These are phyloP conservation scores for Schizosaccharomyces octosporus DNA, from an alignment of 805 yeast species.

Conservation along the genomic window DNA sequence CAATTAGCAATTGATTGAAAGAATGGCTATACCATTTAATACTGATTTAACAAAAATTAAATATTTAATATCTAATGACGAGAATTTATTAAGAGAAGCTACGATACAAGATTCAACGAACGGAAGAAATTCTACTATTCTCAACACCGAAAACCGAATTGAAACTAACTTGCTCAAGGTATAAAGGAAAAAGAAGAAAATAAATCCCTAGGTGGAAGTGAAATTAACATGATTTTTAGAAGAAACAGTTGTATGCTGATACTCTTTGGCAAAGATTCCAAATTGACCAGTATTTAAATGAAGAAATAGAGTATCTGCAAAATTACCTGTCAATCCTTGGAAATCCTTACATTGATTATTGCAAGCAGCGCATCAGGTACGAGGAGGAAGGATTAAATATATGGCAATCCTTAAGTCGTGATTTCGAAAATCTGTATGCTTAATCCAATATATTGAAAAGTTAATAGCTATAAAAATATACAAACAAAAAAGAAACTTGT, in stretches of 20 bases:
- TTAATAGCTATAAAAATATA: too few species aligned
- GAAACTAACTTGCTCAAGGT: background rate
- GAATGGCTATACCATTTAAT: background rate
- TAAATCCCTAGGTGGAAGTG: background rate
- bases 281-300: background rate
- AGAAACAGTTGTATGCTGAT: background rate
- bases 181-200: background rate
- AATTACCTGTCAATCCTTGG: background rate
- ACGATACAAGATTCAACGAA: background rate
- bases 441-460: background rate
- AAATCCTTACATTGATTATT: background rate
- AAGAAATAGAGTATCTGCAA: background rate
- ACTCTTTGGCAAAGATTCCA: background rate
- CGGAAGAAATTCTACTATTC: background rate
- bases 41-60: background rate
- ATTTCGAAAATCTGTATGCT: background rate
- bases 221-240: background rate
- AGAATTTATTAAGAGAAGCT: background rate
- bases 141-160: background rate
- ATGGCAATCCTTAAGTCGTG: background rate
- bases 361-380: background rate
- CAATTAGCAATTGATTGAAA: background rate
- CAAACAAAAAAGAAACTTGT: too few species aligned
- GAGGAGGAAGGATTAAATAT: background rate
- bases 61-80: background rate